phyloP scores from a whole-genome alignment of 2,329 filamentous ascomycete species.

The Trichoderma atrobrunneum region DNA sequence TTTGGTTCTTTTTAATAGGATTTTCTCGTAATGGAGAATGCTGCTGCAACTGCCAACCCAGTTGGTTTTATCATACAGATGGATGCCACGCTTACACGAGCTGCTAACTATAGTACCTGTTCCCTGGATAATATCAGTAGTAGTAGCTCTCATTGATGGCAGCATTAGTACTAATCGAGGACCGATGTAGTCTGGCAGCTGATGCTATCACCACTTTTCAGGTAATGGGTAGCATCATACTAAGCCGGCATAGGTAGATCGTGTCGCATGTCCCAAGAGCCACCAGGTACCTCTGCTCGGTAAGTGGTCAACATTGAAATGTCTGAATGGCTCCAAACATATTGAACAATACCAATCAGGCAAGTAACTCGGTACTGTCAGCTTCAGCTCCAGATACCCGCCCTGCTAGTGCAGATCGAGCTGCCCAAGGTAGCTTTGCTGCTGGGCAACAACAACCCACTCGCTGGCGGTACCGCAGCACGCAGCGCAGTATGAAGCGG shows the following conservation, averaged over 20 bases:
- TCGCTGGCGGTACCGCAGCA: neutral
- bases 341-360: neutral
- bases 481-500: neutral
- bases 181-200: neutral
- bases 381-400: slow-evolving; percentile 15
- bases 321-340: neutral
- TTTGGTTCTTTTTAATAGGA: neutral
- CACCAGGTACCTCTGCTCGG: neutral
- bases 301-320: neutral
- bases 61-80: neutral
- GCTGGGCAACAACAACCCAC: neutral
- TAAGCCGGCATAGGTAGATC: neutral
- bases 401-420: slow-evolving; percentile 10
- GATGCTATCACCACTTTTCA: neutral
- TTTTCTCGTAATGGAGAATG: neutral
- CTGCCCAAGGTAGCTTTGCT: neutral
- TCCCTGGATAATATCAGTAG: neutral
- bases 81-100: neutral
- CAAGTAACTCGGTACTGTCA: neutral
- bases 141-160: neutral
- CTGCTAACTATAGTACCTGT: neutral
- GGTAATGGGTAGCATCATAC: neutral
- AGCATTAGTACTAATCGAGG: neutral
- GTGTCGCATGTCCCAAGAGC: neutral
- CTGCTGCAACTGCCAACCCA: neutral